Evolutionary conservation across 257 asterid genomes (phyloP).

Genomic region (Solanum chmielewskii): DNA sequence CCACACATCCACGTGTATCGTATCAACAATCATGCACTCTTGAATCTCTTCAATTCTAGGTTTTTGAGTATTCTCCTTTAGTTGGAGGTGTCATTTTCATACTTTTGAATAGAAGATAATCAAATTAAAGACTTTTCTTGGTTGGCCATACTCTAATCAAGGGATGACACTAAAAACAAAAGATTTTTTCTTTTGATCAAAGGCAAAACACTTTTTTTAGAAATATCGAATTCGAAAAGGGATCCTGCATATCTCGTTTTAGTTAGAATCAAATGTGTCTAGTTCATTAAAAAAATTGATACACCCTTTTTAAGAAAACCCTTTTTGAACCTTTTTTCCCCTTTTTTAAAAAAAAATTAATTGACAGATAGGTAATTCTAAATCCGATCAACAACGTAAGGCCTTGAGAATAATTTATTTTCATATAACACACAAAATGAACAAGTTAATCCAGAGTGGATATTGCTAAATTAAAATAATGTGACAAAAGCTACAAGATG

Average conservation of each 20-base stretch:
- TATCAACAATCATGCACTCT: not conserved
- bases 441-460: too few relatives aligned
- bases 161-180: not conserved
- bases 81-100: not conserved
- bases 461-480: not conserved
- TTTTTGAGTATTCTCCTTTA: not conserved
- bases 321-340: too few relatives aligned
- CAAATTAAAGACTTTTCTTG: not conserved
- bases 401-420: not conserved
- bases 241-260: too few relatives aligned
- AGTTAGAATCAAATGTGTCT: not conserved
- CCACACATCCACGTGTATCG: too few relatives aligned
- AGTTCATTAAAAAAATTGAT: not conserved
- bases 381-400: not conserved
- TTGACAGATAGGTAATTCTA: not conserved
- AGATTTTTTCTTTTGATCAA: too few relatives aligned
- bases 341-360: too few relatives aligned
- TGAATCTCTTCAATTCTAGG: not conserved
- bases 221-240: not conserved
- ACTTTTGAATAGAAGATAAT: not conserved
- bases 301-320: not conserved
- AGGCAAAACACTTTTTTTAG: not conserved
- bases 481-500: not conserved
- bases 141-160: too few relatives aligned
- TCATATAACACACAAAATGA: not conserved